These are phyloP conservation scores for Fusarium sp. DNA, from an alignment of 2,329 filamentous ascomycete species.

Conservation along the genomic window DNA sequence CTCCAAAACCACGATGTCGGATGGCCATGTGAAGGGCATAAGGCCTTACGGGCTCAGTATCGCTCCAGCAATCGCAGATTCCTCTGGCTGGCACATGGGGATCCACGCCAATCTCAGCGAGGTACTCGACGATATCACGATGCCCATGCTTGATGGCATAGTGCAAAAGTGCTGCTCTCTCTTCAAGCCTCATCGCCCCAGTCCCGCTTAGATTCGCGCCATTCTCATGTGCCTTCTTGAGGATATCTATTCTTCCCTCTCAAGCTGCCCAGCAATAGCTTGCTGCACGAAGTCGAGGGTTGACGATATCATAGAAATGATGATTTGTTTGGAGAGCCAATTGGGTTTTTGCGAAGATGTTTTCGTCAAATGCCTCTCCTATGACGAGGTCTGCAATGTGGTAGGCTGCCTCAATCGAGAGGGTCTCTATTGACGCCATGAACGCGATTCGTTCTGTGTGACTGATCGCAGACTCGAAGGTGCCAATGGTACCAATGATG, in stretches of 20 bases:
- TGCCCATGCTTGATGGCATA: conserved; percentile 15
- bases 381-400: neutral
- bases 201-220: neutral
- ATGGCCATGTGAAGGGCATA: conserved; percentile 19
- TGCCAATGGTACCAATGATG: neutral
- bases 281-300: neutral
- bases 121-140: conserved; percentile 12
- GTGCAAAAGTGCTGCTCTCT: conserved; percentile 4
- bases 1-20: neutral
- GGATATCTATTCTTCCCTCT: neutral
- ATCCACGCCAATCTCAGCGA: conserved; percentile 6
- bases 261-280: conserved; percentile 9
- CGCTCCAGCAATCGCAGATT: neutral
- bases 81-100: neutral
- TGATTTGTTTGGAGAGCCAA: conserved; percentile 4
- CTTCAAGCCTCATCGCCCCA: neutral
- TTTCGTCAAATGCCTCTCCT: neutral
- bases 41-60: neutral
- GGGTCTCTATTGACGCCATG: conserved; percentile 1
- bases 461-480: neutral
- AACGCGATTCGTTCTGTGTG: neutral
- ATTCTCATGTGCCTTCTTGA: conserved; percentile 6
- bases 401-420: neutral
- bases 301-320: conserved; percentile 11
- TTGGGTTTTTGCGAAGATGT: neutral